phyloP scores from a whole-genome alignment of 2,329 filamentous ascomycete species.

The Dactylellina leptospora region DNA sequence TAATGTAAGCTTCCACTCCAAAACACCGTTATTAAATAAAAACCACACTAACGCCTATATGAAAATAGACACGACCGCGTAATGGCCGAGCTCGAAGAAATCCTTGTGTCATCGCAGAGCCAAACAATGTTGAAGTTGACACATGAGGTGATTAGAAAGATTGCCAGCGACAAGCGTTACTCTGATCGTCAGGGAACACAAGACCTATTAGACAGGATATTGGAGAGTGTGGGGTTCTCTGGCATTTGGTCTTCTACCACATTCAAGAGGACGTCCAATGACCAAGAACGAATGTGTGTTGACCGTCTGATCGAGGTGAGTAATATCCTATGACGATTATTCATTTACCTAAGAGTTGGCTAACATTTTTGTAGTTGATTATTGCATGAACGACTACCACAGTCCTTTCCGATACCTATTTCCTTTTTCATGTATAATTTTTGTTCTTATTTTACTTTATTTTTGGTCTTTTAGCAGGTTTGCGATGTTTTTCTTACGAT shows the following conservation, averaged over 20 bases:
- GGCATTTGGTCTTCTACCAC: conserved; percentile 71
- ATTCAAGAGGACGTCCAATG: conserved; percentile 61
- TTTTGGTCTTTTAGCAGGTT: neutral
- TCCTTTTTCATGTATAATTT: neutral
- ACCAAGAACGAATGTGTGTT: conserved; percentile 53
- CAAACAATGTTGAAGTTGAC: conserved; percentile 69
- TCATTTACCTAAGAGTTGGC: neutral
- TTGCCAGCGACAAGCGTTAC: conserved; percentile 68
- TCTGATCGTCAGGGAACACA: conserved; percentile 64
- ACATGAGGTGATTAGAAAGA: conserved; percentile 68
- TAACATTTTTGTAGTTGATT: conserved; percentile 28
- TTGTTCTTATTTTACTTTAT: neutral
- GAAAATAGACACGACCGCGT: conserved; percentile 63
- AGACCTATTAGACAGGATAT: conserved; percentile 65
- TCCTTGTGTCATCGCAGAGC: conserved; percentile 72
- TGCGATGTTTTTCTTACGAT: neutral
- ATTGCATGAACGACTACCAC: conserved; percentile 42
- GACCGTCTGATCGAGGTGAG: conserved; percentile 53
- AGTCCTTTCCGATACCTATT: no score
- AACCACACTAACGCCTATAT: neutral
- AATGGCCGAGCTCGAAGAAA: conserved; percentile 69
- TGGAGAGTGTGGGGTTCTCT: conserved; percentile 71
- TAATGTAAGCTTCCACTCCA: conserved; percentile 65
- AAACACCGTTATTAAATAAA: neutral
- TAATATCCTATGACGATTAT: neutral